These are phyloP conservation scores for Coprinopsis sp. DNA, from an alignment of 768 basidiomycete species.

Conservation along the genomic window DNA sequence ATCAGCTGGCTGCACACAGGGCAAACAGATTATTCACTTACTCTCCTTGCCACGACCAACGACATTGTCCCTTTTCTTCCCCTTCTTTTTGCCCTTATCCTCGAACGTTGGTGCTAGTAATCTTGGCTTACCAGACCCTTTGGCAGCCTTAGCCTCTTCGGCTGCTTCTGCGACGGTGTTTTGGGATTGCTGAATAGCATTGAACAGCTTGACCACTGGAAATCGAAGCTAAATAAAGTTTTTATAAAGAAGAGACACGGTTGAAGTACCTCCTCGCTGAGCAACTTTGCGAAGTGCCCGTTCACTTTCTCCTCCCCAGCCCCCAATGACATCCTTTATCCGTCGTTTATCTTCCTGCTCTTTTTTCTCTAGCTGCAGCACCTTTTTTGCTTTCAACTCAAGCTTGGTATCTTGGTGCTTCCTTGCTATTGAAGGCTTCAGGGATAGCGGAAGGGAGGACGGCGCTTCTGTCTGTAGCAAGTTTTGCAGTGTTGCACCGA, in stretches of 20 bases:
- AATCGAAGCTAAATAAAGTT: slow-evolving; percentile 4
- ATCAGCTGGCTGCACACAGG: slow-evolving; percentile 3
- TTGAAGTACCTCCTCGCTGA: slow-evolving; percentile 68
- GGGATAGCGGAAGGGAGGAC: slow-evolving; percentile 65
- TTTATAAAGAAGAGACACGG: background rate
- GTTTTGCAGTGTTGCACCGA: slow-evolving; percentile 70
- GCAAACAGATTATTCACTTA: too few species aligned
- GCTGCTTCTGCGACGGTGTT: slow-evolving; percentile 44
- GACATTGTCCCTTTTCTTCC: slow-evolving; percentile 49
- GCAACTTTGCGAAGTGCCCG: slow-evolving; percentile 76
- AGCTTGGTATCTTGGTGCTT: slow-evolving; percentile 74
- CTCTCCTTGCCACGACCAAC: slow-evolving; percentile 56
- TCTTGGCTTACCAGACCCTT: slow-evolving; percentile 71
- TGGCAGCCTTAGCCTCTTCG: slow-evolving; percentile 53
- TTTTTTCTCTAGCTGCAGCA: slow-evolving; percentile 65
- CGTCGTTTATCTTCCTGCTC: slow-evolving; percentile 68
- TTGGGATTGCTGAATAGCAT: slow-evolving; percentile 81
- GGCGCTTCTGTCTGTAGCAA: slow-evolving; percentile 70
- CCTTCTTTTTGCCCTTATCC: slow-evolving; percentile 45
- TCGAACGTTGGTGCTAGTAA: slow-evolving; percentile 60
- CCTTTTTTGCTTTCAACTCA: slow-evolving; percentile 66
- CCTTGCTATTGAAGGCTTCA: slow-evolving; percentile 68
- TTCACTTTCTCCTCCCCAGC: slow-evolving; percentile 86
- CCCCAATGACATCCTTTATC: slow-evolving; percentile 70
- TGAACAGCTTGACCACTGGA: slow-evolving; percentile 80